Evolutionary conservation across 164 flowering plant genomes (phyloP).

Genomic region (Kingdonia uniflora): DNA sequence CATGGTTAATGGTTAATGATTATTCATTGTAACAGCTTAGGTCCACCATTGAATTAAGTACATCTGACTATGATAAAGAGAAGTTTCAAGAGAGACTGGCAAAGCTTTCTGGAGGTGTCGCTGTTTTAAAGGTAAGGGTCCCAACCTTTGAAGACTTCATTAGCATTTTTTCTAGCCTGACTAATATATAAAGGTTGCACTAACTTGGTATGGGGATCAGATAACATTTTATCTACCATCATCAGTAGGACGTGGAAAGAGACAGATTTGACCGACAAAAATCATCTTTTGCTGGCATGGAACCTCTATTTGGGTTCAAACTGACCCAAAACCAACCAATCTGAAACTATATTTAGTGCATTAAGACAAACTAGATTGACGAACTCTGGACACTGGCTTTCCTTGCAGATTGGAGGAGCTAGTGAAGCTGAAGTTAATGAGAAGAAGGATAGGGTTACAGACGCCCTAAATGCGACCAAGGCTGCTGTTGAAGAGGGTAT

Average conservation of each 20-base stretch:
- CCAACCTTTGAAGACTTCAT: not conserved
- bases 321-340: too few species aligned
- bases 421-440: slow-evolving; percentile 95
- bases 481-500: slow-evolving; percentile 98
- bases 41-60: slow-evolving; percentile 56
- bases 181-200: too few species aligned
- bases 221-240: too few species aligned
- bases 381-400: too few species aligned
- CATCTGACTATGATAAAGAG: slow-evolving; percentile 89
- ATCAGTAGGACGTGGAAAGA: too few species aligned
- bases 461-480: slow-evolving; percentile 93
- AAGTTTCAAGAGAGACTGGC: slow-evolving; percentile 89
- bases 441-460: slow-evolving; percentile 92
- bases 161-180: too few species aligned
- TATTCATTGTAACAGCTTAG: slow-evolving; percentile 41
- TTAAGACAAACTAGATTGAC: too few species aligned
- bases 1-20: not conserved
- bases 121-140: slow-evolving; percentile 65
- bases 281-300: too few species aligned
- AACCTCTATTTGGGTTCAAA: too few species aligned
- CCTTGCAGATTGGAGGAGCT: slow-evolving; percentile 87
- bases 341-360: too few species aligned
- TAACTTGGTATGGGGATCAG: too few species aligned
- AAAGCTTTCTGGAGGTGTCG: slow-evolving; percentile 93
- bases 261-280: too few species aligned